Base-by-base conservation (phyloP, 2,329 filamentous ascomycete genomes). In the Xylaria sp. region DNA sequence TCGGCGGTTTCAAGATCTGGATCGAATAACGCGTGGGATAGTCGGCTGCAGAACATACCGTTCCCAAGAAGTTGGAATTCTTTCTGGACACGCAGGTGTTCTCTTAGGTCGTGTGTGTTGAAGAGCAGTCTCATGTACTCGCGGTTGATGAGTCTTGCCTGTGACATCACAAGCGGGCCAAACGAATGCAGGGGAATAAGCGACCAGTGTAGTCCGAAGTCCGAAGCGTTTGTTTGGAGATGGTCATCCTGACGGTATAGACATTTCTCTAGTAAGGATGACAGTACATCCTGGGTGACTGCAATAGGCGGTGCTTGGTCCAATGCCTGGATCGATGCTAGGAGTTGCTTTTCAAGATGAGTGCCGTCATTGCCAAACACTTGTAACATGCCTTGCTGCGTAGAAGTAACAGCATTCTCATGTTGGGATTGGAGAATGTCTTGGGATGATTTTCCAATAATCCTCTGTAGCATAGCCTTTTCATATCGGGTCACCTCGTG, bases 51-150 rank as follows among this genome's bases (percentile, higher is more conserved):
- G 77, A 97, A 97, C 18, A 93, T 84, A 6, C 94, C 94, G 73
- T 96, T 94, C 2, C 93, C 92, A 7, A 98, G 84, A 1, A 98
- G 85, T 60, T 97, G 92, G 71, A 96, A 97, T 50, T 91, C 87
- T 67, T 88, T 89, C 74, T 97, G 93, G 1, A 97, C 76, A 4
- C 85, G 83, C 0, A 98, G 81, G 76, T 98, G 94, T 1, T 87
- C 82, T 18, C 88, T 86, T 4, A 99, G 80, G 10, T 88, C 83
- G 75, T 97, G 92, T 6, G 89, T 84, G 20, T 86, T 86, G 77
- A 97, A 97, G 23, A 98, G 86, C 9, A 97, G 82, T 61, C 80
- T 82, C 73, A 97, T 87, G 65, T 92, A 92, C 60, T 92, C 91
- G 34, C 88, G 88, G 72, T 94, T 96, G 43, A 97, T 85, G 0